Base-by-base conservation (phyloP, 2,329 filamentous ascomycete species). In the Helotiales sp. region DNA sequence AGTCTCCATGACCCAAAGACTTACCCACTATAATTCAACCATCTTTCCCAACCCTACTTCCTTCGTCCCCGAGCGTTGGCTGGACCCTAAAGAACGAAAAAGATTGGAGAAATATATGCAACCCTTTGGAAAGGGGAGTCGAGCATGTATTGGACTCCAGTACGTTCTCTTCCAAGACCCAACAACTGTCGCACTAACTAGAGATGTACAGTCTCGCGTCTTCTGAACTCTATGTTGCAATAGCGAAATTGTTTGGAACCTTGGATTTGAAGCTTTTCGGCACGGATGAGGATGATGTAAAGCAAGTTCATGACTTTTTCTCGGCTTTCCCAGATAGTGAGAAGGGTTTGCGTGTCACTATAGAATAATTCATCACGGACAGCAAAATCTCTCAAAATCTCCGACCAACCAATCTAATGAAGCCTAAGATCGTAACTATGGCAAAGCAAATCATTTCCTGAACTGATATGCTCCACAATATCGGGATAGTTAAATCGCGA, bases 11-110 rank as follows among this genome's bases (percentile, higher is more conserved):
- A 62, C 61, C 15, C 57, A 62, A 44, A 55, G 50, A 40, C 30
- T 63, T 13, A 63, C 34, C 22, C 63, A 65, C 36, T 27, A 59
- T 19, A 62, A 63, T 29, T 15, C 46, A 3, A 49, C 56, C 15
- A 57, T 65, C 44, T 65, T 63, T 48, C 52, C 54, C 6, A 44
- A 22, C n/a, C 61, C 63, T 24, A n/a, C 34, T 17, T 38, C 38
- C 13, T 65, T 65, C 48, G 10, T 47, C 9, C 63, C 63, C 9
- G 59, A 62, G 9, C 52, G 63, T 9, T 65, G 61, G 61, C 38
- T 60, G 7, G 50, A 58, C 42, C 49, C 38, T 6, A 8, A 22
- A 2, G 56, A 59, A 9, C 17, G 58, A 13, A 61, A 60, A 34
- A 31, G 34, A 8, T 42, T 65, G 8, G 63, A 65, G 46, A 52